phyloP scores from a whole-genome alignment of 768 basidiomycete species.

The Amanita molliuscula region DNA sequence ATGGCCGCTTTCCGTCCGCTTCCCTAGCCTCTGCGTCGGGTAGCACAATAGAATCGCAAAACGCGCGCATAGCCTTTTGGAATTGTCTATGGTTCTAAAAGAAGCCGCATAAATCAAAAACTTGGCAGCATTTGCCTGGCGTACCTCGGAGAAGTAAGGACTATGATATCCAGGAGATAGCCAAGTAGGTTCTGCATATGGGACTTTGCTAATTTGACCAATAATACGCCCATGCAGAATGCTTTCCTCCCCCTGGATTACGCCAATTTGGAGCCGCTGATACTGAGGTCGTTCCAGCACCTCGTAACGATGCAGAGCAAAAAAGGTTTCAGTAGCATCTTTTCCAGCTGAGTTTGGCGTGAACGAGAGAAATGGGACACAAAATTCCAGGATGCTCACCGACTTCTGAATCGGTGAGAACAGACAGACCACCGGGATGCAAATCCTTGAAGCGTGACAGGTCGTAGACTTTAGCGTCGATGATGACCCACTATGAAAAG shows the following conservation, averaged over 20 bases:
- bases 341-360: conserved; percentile 42
- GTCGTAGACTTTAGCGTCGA: conserved; percentile 80
- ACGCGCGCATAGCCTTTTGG: conserved; percentile 48
- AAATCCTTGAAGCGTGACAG: conserved; percentile 66
- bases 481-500: conserved; percentile 58
- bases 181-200: conserved; percentile 78
- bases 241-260: conserved; percentile 47
- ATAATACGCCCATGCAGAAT: conserved; percentile 32
- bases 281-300: conserved; percentile 62
- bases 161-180: conserved; percentile 51
- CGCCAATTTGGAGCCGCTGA: conserved; percentile 51
- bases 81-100: conserved; percentile 43
- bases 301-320: conserved; percentile 63
- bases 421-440: conserved; percentile 75
- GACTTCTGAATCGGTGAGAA: conserved; percentile 65
- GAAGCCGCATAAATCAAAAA: neutral
- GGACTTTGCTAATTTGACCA: conserved; percentile 56
- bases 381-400: conserved; percentile 27
- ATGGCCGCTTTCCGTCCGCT: conserved; percentile 80
- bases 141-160: conserved; percentile 67
- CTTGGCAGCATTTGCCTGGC: neutral
- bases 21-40: conserved; percentile 60
- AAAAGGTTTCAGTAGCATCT: conserved; percentile 75
- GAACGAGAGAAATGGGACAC: neutral
- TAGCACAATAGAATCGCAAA: conserved; percentile 54